A percentile compares a stretch with the other conserved stretches of the same genome.
phyloP scores from a whole-genome alignment of 2,329 filamentous ascomycete species.

The Bipolaris victoriae region DNA sequence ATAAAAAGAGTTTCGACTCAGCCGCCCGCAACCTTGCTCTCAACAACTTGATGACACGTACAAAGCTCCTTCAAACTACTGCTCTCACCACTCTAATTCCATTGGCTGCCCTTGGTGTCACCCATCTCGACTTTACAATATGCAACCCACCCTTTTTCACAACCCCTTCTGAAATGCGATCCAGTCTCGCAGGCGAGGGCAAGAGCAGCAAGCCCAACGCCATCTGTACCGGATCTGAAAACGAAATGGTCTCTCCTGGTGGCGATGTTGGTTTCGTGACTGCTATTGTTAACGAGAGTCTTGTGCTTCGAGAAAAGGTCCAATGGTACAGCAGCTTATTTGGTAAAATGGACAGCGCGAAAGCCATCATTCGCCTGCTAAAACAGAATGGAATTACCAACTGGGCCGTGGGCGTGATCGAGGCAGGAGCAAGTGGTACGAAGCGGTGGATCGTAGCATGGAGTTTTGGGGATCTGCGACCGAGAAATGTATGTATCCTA shows the following conservation, averaged over 20 bases:
- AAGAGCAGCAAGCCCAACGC: constrained; percentile 74
- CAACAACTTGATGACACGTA: constrained; percentile 70
- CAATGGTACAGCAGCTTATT: constrained; percentile 94
- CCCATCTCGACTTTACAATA: constrained; percentile 80
- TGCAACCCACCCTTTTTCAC: constrained; percentile 94
- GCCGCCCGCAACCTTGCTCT: constrained; percentile 70
- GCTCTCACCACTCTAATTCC: constrained; percentile 66
- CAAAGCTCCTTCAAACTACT: constrained; percentile 66
- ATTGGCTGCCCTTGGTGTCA: constrained; percentile 60
- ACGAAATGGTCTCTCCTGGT: constrained; percentile 84
- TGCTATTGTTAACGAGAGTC: constrained; percentile 73
- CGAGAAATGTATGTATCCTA: constrained; percentile 55
- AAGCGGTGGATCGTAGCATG: constrained; percentile 87
- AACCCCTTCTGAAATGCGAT: constrained; percentile 71
- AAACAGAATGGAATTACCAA: constrained; percentile 69
- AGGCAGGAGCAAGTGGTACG: constrained; percentile 76
- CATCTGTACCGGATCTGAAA: constrained; percentile 74
- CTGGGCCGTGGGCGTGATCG: constrained; percentile 80
- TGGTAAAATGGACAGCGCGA: constrained; percentile 75
- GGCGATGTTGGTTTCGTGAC: constrained; percentile 79
- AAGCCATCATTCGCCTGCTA: constrained; percentile 65
- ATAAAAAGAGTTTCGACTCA: constrained; percentile 69
- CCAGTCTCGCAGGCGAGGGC: constrained; percentile 61
- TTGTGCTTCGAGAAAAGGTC: constrained; percentile 64
- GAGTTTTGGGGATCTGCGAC: constrained; percentile 76